phyloP scores from a whole-genome alignment of 176 grass and related monocot genomes.

The Typha latifolia region DNA sequence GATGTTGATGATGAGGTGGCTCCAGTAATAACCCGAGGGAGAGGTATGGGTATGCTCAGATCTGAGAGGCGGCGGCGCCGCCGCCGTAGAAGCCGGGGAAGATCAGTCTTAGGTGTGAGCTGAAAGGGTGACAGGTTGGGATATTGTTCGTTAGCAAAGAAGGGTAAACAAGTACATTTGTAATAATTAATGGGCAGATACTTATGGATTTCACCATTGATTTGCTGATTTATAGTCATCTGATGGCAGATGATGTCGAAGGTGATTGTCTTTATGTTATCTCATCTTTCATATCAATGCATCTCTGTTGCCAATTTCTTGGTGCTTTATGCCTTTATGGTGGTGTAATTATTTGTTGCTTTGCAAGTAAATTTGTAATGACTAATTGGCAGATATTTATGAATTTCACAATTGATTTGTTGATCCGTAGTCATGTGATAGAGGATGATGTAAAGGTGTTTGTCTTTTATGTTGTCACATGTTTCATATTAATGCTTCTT shows the following conservation, averaged over 20 bases:
- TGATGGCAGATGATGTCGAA: neutral
- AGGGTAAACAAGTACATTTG: neutral
- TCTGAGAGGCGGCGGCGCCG: conserved; percentile 36
- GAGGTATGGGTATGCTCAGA: conserved; percentile 25
- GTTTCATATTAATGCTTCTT: no score
- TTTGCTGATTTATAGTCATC: conserved; percentile 3
- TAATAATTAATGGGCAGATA: conserved; percentile 1
- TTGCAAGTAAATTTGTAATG: neutral
- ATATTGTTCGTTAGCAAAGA: neutral
- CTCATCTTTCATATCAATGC: neutral
- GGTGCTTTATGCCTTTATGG: neutral
- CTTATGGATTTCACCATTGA: neutral
- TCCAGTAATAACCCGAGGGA: conserved; percentile 18
- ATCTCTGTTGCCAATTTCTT: neutral
- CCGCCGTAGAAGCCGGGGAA: conserved; percentile 64
- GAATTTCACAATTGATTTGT: no score
- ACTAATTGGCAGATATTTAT: no score
- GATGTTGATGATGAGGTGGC: conserved; percentile 48
- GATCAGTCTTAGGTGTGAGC: conserved; percentile 39
- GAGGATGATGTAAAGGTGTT: no score
- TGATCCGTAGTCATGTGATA: no score
- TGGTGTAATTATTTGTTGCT: neutral
- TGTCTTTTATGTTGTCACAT: no score
- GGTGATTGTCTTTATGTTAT: neutral
- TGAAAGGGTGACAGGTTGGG: neutral